phyloP scores from a whole-genome alignment of 768 basidiomycete genomes.

The Phlegmacium glaucopus region DNA sequence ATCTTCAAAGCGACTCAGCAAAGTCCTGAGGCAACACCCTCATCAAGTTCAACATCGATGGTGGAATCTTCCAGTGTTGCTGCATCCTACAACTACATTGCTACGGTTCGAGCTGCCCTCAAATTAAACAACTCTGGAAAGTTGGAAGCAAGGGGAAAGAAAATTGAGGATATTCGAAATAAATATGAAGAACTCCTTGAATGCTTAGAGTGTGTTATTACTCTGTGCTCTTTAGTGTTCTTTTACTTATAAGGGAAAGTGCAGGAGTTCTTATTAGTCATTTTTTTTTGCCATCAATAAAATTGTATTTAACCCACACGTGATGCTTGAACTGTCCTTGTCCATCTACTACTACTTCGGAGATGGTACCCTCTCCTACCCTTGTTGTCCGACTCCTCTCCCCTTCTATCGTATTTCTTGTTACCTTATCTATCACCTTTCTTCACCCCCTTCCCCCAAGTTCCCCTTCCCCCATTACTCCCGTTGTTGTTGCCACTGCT shows the following conservation, averaged over 20 bases:
- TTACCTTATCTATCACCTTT: slow-evolving; percentile 57
- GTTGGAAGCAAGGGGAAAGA: slow-evolving; percentile 47
- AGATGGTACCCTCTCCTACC: slow-evolving; percentile 24
- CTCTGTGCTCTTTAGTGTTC: background rate
- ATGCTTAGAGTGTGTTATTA: slow-evolving; percentile 18
- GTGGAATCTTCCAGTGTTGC: slow-evolving; percentile 32
- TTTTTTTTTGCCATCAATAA: slow-evolving; percentile 5
- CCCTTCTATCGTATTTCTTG: slow-evolving; percentile 60
- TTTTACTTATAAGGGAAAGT: background rate
- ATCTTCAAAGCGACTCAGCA: slow-evolving; percentile 12
- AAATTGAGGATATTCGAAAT: slow-evolving; percentile 53
- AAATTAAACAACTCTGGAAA: slow-evolving; percentile 49
- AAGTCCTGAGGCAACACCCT: background rate
- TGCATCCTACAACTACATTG: slow-evolving; percentile 57
- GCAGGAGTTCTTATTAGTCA: slow-evolving; percentile 13
- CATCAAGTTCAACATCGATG: slow-evolving; percentile 1
- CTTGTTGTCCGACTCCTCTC: slow-evolving; percentile 63
- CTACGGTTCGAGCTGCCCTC: slow-evolving; percentile 55
- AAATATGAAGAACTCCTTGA: slow-evolving; percentile 52
- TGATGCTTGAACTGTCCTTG: background rate
- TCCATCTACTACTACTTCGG: background rate
- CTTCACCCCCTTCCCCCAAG: slow-evolving; percentile 43
- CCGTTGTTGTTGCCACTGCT: slow-evolving; percentile 70
- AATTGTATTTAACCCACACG: background rate
- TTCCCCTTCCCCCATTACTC: slow-evolving; percentile 64